These are phyloP conservation scores for Trichoderma sp. DNA, from an alignment of 2,329 filamentous ascomycete species.

Conservation along the genomic window DNA sequence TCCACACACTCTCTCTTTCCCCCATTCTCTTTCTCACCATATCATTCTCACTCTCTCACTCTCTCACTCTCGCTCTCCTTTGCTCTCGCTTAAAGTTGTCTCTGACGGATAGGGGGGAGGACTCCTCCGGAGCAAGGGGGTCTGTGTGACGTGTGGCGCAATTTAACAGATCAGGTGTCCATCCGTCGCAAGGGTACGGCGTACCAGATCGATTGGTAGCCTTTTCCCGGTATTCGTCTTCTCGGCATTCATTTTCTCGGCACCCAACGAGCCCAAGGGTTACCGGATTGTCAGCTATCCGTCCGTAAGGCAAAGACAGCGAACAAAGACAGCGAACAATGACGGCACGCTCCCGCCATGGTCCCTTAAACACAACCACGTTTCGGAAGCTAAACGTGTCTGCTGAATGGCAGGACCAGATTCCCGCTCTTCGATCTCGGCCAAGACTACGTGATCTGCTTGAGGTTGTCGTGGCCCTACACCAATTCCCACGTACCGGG, in stretches of 20 bases:
- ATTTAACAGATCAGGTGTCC: not conserved
- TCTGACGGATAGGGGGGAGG: not conserved
- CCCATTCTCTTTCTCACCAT: not conserved
- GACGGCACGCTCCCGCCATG: not conserved
- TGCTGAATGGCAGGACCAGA: not conserved
- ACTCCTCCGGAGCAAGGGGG: not conserved
- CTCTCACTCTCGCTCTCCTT: not conserved
- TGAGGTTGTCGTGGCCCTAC: not conserved
- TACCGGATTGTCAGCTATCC: no score
- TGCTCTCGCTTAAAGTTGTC: not conserved
- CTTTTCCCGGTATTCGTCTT: not conserved
- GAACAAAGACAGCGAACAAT: not conserved
- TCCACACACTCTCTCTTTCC: not conserved
- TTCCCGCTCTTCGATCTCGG: not conserved
- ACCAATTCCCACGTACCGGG: not conserved
- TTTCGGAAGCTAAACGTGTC: not conserved
- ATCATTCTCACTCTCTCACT: not conserved
- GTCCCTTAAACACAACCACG: not conserved
- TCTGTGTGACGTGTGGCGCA: not conserved
- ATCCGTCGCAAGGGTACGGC: not conserved
- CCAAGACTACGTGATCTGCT: not conserved
- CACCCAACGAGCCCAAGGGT: not conserved
- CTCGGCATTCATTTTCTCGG: not conserved
- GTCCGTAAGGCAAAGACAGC: not conserved
- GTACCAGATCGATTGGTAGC: not conserved